Evolutionary conservation across 805 yeast genomes (phyloP), one percentile per base, ranked within the genome.

Genomic region (Starmera quercuum): DNA sequence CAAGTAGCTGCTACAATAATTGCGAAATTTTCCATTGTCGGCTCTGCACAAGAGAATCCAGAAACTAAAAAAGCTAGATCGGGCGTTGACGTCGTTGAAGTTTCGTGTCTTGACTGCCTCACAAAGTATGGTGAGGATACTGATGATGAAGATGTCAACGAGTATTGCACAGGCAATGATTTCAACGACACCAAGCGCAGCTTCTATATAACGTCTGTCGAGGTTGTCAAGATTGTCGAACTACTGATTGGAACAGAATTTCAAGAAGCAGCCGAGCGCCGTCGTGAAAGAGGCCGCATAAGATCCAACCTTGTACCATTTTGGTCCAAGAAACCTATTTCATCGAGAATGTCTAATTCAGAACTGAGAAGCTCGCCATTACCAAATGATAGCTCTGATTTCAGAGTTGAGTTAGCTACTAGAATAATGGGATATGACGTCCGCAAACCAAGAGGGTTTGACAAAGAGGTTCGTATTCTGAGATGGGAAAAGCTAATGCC

Each of bases 391-490:
- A 22, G 32, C 3, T 27, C 17, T 8, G 68, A 63, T 41, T 64
- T 62, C 44, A 58, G 75, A 39, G 54, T 63, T 14, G 81, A 75
- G 41, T 59, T 77, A 39, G 83, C 83, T 4, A 73, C 73, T 37
- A 61, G 83, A 49, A 76, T 78, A 17, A 76, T 77, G 81, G 69
- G 70, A 14, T 78, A 78, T 49, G 75, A 71, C 37, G 57, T 63
- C 20, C 64, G 82, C 45, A 75, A 74, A 44, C 84, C 83, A 19
- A 61, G 83, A 45, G 82, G 82, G 1, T 76, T 77, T 53, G 83
- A 77, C 47, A 78, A 77, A 54, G 82, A 75, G 44, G 81, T 78
- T 24, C 56, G 83, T 30, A 75, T 78, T 29, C 53, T 77, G 40
- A 63, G 68, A 36, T 77, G 83, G 83, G 73, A 67, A 32, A 73